phyloP scores from a whole-genome alignment of 2,329 filamentous ascomycete genomes.

The Domatiomyces globalis region DNA sequence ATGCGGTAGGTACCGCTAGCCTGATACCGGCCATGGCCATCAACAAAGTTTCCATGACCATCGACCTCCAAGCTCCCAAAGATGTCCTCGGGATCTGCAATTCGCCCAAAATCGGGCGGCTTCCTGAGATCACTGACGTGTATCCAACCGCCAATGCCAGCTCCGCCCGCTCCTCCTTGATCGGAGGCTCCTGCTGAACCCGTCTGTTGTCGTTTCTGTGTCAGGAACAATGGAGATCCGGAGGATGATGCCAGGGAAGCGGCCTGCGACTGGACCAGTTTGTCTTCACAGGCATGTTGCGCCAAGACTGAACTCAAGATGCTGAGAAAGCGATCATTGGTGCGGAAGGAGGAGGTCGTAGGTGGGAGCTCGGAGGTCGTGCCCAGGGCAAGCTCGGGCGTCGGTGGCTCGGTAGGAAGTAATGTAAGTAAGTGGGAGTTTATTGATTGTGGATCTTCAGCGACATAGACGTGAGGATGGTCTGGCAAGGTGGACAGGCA shows the following conservation, averaged over 20 bases:
- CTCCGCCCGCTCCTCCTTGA: conserved; percentile 45
- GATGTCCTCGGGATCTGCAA: conserved; percentile 50
- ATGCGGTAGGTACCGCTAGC: conserved; percentile 47
- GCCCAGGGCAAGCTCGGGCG: conserved; percentile 40
- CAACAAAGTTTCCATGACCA: conserved; percentile 42
- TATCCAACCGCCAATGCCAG: conserved; percentile 46
- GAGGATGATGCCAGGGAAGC: conserved; percentile 45
- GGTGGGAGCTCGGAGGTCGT: conserved; percentile 38
- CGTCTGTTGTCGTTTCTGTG: conserved; percentile 29
- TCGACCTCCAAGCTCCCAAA: conserved; percentile 52
- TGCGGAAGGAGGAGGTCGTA: conserved; percentile 40
- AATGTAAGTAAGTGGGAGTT: conserved; percentile 38
- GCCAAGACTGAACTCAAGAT: conserved; percentile 44
- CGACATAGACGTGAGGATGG: conserved; percentile 17
- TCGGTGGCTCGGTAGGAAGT: conserved; percentile 41
- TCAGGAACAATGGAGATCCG: conserved; percentile 25
- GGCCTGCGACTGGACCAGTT: conserved; percentile 43
- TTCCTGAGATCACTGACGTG: conserved; percentile 48
- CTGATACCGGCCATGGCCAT: conserved; percentile 44
- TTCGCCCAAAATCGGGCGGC: conserved; percentile 50
- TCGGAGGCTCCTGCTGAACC: conserved; percentile 43
- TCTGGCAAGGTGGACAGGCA: conserved; percentile 10
- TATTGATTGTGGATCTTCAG: conserved; percentile 26
- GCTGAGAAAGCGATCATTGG: conserved; percentile 42
- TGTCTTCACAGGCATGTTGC: conserved; percentile 41